A percentile compares a stretch with the other conserved stretches of the same genome.
Evolutionary conservation across 441 rosid genomes (phyloP).

Genomic region (Daphne laureola): DNA sequence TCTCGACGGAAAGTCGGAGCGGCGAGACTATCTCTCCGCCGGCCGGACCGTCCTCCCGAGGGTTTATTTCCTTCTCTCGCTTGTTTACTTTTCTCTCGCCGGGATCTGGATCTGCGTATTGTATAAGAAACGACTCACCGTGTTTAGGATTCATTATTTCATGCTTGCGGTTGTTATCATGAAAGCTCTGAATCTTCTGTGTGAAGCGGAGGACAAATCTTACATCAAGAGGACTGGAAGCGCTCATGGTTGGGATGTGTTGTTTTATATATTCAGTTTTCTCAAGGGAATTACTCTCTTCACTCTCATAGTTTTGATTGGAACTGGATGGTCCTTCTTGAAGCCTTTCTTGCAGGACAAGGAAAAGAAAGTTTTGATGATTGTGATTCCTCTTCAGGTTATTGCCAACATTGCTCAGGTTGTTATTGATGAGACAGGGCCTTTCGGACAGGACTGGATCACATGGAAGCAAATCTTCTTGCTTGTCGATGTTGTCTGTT

Average conservation of each 20-base stretch:
- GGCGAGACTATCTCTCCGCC: constrained; percentile 75
- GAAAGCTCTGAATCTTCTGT: constrained; percentile 60
- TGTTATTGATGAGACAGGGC: constrained; percentile 73
- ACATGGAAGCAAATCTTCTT: constrained; percentile 83
- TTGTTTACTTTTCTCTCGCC: constrained; percentile 51
- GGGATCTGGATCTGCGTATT: constrained; percentile 66
- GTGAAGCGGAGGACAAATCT: constrained; percentile 87
- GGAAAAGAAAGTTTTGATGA: constrained; percentile 86
- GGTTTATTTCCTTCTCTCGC: constrained; percentile 60
- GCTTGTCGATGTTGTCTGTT: constrained; percentile 91
- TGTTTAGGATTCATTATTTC: constrained; percentile 76
- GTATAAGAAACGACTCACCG: constrained; percentile 64
- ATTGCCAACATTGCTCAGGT: constrained; percentile 90
- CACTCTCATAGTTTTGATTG: constrained; percentile 85
- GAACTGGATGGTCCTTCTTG: constrained; percentile 91
- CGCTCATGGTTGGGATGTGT: constrained; percentile 91
- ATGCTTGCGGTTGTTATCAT: constrained; percentile 76
- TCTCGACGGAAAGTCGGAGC: constrained; percentile 42
- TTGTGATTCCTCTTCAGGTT: constrained; percentile 90
- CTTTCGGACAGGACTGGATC: constrained; percentile 72
- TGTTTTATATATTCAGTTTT: constrained; percentile 86
- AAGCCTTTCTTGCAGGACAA: constrained; percentile 84
- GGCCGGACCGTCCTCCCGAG: constrained; percentile 70
- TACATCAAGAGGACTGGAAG: constrained; percentile 81
- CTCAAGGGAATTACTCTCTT: constrained; percentile 79